Evolutionary conservation across 371 early-diverging fungal genomes (phyloP).

Genomic region (Actinomortierella wolfii): DNA sequence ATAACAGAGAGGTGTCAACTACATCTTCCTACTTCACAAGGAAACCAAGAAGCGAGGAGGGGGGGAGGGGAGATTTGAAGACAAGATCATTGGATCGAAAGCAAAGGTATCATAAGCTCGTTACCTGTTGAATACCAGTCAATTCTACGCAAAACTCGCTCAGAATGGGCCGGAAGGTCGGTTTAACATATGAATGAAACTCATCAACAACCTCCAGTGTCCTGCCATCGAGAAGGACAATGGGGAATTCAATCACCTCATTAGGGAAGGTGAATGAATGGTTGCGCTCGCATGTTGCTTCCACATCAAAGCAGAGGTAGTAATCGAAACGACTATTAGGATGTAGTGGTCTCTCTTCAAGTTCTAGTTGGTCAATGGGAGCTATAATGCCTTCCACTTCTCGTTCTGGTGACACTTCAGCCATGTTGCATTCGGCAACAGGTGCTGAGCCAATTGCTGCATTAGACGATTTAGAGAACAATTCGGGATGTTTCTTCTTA

Average conservation of each 20-base stretch:
- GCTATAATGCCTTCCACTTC: not conserved
- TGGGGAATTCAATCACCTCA: constrained; percentile 89
- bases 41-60: no score
- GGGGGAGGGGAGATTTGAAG: not conserved
- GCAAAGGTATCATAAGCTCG: constrained; percentile 2
- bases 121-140: constrained; percentile 75
- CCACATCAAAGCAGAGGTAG: constrained; percentile 79
- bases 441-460: constrained; percentile 7
- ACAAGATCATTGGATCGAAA: no score
- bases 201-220: constrained; percentile 67
- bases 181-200: constrained; percentile 77
- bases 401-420: not conserved
- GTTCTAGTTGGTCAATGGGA: not conserved
- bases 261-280: constrained; percentile 63
- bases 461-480: constrained; percentile 1
- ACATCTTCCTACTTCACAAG: no score
- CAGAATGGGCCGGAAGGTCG: constrained; percentile 65
- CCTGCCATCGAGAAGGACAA: constrained; percentile 66
- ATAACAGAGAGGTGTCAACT: not conserved
- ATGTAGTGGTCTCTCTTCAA: constrained; percentile 8
- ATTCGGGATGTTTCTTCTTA: constrained; percentile 42
- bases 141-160: constrained; percentile 72
- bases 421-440: not conserved
- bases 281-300: constrained; percentile 77
- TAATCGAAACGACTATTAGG: constrained; percentile 55